Base-by-base conservation (phyloP, 495 filamentous ascomycete species). In the Chaetomium cochliodes region DNA sequence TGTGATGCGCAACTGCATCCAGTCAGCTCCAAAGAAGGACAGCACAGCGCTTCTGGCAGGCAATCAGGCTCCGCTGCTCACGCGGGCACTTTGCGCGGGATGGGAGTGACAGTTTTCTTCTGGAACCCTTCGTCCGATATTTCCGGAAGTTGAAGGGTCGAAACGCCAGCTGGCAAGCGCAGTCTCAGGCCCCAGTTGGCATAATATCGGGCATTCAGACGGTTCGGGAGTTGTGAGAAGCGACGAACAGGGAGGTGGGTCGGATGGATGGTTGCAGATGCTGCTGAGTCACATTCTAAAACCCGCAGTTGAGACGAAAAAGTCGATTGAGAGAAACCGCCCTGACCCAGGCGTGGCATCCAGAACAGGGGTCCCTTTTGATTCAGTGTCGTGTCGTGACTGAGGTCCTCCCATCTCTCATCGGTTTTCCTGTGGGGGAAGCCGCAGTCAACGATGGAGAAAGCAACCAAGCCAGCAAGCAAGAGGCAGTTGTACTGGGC, bases 1-100 rank as follows among this genome's bases (percentile, higher is more conserved):
- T n/a, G 28, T 13, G 18, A 50, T 60, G 58, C 58, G 58, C 46
- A 13, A 6, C 58, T 39, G 58, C 44, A 60, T 9, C 58, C 42
- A 50, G 58, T 60, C n/a, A 50, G 30, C 39, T 52, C 7, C 1
- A 3, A 5, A 39, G 11, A 1, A 23, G 15, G 7, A 5, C 15
- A 23, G 12, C 5, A 13, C 26, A 16, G 37, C 49, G 41, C 20
- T 22, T 55, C 33, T 53, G 37, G 49, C 60, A 54, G 30, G 30
- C 49, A 26, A 42, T 52, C 30, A 61, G 59, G 30, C 47, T 26
- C 59, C 33, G n/a, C 44, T 46, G 26, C 58, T 28, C 47, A 39
- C 28, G 58, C 46, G 58, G 28, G 20, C 44, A 51, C 4, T 26
- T 49, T 30, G 33, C 33, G 33, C 33, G 33, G 33, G 41, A 44